Percentiles rank a stretch among this genome's conserved stretches.
Conservation (phyloP, 306 rosid species). For the Dalbergia cochinchinensis region DNA sequence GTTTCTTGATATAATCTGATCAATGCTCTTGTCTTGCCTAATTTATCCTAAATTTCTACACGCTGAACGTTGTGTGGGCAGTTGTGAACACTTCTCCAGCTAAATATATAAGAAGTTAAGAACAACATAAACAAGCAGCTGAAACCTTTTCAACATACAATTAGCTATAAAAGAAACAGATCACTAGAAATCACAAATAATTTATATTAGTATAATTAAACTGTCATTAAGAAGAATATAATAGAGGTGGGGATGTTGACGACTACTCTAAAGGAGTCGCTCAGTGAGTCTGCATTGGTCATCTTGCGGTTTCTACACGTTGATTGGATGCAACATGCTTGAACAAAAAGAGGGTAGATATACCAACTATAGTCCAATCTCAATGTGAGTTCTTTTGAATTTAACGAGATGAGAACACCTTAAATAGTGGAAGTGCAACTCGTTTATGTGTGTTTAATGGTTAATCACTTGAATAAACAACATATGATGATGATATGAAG, state of each 20-base stretch:
- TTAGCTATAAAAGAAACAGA: background rate
- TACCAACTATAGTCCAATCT: conserved; percentile 43
- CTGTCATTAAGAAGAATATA: background rate
- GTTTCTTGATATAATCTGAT: background rate
- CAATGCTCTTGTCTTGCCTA: background rate
- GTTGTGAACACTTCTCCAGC: background rate
- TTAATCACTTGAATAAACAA: conserved; percentile 30
- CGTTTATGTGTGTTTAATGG: conserved; percentile 38
- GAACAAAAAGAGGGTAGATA: conserved; percentile 44
- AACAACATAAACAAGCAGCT: conserved; percentile 1
- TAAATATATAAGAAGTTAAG: background rate
- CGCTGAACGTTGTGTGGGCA: background rate
- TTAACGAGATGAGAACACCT: conserved; percentile 64
- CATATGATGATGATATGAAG: too few relatives aligned
- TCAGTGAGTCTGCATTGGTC: conserved; percentile 36
- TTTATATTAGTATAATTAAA: background rate
- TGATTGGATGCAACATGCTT: conserved; percentile 10
- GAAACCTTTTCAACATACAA: background rate
- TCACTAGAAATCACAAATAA: background rate
- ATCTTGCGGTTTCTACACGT: conserved; percentile 55
- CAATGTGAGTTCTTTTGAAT: conserved; percentile 52
- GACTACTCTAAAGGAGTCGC: conserved; percentile 21
- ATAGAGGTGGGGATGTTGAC: conserved; percentile 29
- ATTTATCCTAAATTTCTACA: background rate
- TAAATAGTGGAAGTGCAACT: conserved; percentile 39